Base-by-base conservation (phyloP, 1,284 basidiomycete species). In the Tilletia indica region DNA sequence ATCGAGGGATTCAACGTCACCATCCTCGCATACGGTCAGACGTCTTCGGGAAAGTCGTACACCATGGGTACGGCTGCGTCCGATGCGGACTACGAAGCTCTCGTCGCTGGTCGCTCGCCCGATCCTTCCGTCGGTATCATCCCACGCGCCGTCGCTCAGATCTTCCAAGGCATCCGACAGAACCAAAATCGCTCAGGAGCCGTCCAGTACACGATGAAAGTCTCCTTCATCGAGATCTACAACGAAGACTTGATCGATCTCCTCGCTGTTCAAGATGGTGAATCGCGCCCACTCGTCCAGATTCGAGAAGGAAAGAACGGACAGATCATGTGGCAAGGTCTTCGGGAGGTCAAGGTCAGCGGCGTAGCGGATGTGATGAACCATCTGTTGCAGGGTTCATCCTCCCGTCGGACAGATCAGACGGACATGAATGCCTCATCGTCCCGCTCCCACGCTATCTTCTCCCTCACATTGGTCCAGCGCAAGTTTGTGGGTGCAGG, bases 371-470 rank as follows among this genome's bases (percentile, higher is more conserved):
- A 99, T 83, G 96, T 98, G 81, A 97, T 99, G 93, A 89, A 88
- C 89, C 91, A 87, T 85, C 91, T 89, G 36, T 70, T 80, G 88
- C 91, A 93, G 79, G 96, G 96, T 42, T 92, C 93, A 21, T 88
- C 91, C 14, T 91, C 96, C 68, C 90, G 96, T 67, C 90, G 95
- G 70, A 99, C 97, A 5, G 95, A 96, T 78, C 93, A 97, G 85
- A 99, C 96, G 51, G 93, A 95, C 82, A 98, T 99, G 96, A 99
- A 99, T 83, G 92, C 94, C 4, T 94, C 97, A 83, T 96, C 93
- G 0, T 98, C 95, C 61, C 92, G 96, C 75, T 97, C 94, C 34
- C 96, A 99, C 88, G 96, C 97, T 71, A 98, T 99, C 85, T 99
- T 99, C 85, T 97, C 95, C 61, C 88, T 99, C 71, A 97, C 93